Evolutionary conservation across 495 filamentous ascomycete genomes (phyloP), one percentile per base, ranked within the genome.

Genomic region (Aspergillus avenaceus): DNA sequence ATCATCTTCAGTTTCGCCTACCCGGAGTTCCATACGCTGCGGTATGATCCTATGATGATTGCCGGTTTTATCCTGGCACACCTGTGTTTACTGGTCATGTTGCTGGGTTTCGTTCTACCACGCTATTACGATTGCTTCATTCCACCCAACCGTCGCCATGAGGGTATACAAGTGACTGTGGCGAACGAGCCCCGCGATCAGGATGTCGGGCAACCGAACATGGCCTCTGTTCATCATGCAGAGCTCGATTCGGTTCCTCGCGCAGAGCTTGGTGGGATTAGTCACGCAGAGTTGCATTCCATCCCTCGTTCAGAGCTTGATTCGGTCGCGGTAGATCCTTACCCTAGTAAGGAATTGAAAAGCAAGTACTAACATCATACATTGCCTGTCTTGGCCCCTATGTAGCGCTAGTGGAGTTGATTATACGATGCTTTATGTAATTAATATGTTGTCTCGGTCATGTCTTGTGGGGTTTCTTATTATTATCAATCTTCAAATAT

Each of bases 1-100:
- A 72, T 72, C 19, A 63, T 74, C 26, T 71, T 70, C 49, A 66
- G 62, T 41, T 71, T 74, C 48, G 61, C 69, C 16, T 74, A 70
- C 46, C 66, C 66, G 1, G 60, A 66, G 29, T 71, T 74, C 40
- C 56, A 67, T 27, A 61, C 58, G 2, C 46, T 66, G 40, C 64
- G 64, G 9, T 62, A 67, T 49, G 67, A 71, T 43, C 67, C 69
- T 8, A 49, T 72, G 41, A 63, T 65, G 59, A 65, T 73, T 22
- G 43, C 61, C 9, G 70, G 69, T 0, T 73, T 73, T 32, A 66
- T 62, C 18, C 40, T 71, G 24, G 55, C 67, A 5, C 65, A 71
- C 48, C 8, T 66, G 19, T 45, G 50, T 28, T 23, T 72, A 13
- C 40, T 69, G 14, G 14, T 58, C 12, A 58, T 66, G 23, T 38